Evolutionary conservation across 2,329 filamentous ascomycete species (phyloP), one percentile per base, ranked within the genome.

Genomic region (Fusarium oxysporum): DNA sequence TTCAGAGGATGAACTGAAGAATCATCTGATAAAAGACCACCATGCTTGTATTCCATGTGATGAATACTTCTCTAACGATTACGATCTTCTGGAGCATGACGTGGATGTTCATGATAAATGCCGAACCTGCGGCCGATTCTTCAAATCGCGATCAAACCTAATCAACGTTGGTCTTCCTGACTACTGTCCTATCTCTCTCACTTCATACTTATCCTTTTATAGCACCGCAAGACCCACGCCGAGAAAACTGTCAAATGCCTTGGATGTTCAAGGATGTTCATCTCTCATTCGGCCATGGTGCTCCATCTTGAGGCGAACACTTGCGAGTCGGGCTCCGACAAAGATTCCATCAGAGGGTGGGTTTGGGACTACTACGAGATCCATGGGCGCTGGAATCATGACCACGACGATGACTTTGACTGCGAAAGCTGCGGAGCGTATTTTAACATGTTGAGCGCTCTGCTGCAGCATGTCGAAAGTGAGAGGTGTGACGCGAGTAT

Each of bases 401-500:
- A 70, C 5, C 48, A 51, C 1, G 67, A 63, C 5, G 68, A 35
- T 30, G 57, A 70, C 16, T 71, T 76, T 13, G 32, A 56, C 28
- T 79, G 78, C 19, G 59, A 57, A 8, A 65, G 51, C 8, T 79
- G 77, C 55, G 35, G 62, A 1, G 40, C 47, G 11, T 3, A 75
- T 65, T 55, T 40, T 6, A 3, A 8, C 12, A 54, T 21, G 1
- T 48, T 79, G 28, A 76, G 78, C 21, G 71, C 54, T 21, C 44
- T 78, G 8, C 58, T 78, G 4, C 73, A 79, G 25, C 77, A 79
- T 44, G 70, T 57, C 1, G 78, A 79, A 38, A 77, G 74, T 38
- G 70, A 74, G 19, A 50, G 32, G 2, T 78, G 76, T 5, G 30
- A 64, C 11, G 68, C 72, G 16, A n/a, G 33, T 3, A 30, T 43